These are phyloP conservation scores for Berberis vulgaris DNA, from an alignment of 164 flowering plant species.

Conservation along the genomic window DNA sequence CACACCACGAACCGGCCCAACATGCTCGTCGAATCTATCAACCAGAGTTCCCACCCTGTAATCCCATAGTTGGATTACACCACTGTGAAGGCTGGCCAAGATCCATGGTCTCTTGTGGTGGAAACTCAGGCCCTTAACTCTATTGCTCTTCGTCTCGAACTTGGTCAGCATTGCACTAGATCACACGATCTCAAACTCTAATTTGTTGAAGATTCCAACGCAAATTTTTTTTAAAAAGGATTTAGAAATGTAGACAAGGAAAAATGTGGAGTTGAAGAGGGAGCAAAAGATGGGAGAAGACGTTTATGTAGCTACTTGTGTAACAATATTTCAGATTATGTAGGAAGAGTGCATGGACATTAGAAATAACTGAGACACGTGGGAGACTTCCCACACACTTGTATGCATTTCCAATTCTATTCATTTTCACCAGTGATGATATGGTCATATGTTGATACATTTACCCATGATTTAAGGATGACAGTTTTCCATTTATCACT, in stretches of 20 bases:
- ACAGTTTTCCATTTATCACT: too few species aligned
- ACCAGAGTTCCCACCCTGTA: slow-evolving; percentile 91
- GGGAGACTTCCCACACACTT: too few species aligned
- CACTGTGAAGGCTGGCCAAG: slow-evolving; percentile 90
- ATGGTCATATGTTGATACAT: too few species aligned
- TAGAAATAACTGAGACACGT: not conserved
- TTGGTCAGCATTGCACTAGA: slow-evolving; percentile 66
- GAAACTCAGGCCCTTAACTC: slow-evolving; percentile 89
- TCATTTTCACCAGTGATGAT: too few species aligned
- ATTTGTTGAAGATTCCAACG: not conserved
- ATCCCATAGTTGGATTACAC: slow-evolving; percentile 99
- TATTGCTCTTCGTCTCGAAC: slow-evolving; percentile 94
- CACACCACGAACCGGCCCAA: slow-evolving; percentile 92
- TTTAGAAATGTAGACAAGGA: not conserved
- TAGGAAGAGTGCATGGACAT: not conserved
- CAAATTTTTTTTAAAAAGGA: not conserved
- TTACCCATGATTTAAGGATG: too few species aligned
- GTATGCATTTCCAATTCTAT: too few species aligned
- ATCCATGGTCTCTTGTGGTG: slow-evolving; percentile 95
- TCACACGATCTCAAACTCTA: not conserved
- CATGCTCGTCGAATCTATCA: slow-evolving; percentile 88
- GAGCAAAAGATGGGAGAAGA: not conserved
- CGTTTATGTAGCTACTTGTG: not conserved
- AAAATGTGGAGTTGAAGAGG: not conserved
- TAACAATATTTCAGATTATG: not conserved